phyloP scores from a whole-genome alignment of 2,329 filamentous ascomycete species.

The Niveomyces coronatus region DNA sequence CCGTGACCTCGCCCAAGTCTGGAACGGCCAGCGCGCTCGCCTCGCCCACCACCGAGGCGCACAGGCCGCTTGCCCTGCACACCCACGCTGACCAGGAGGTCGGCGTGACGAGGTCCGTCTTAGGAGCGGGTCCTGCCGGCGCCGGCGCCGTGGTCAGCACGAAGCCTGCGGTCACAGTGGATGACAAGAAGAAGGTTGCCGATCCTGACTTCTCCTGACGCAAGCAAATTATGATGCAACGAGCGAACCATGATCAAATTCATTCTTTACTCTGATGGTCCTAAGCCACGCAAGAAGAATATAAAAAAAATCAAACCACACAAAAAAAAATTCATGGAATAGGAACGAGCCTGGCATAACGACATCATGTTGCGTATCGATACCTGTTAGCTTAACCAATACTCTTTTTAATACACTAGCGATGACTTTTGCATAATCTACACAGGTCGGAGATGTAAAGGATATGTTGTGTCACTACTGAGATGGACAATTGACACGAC shows the following conservation, averaged over 20 bases:
- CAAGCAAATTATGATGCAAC: not conserved
- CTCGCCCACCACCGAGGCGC: not conserved
- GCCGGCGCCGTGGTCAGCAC: constrained; percentile 11
- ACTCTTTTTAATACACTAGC: constrained; percentile 4
- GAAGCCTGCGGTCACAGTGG: not conserved
- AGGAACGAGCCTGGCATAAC: not conserved
- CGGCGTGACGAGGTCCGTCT: constrained; percentile 6
- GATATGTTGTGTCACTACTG: not conserved
- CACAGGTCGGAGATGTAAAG: not conserved
- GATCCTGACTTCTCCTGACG: constrained; percentile 1
- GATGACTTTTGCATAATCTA: not conserved
- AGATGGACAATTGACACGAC: not conserved
- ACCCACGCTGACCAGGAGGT: constrained; percentile 3
- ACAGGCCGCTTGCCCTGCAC: not conserved
- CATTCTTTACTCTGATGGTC: too few relatives aligned
- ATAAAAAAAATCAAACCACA: not conserved
- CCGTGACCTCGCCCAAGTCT: not conserved
- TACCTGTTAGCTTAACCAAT: constrained; percentile 4
- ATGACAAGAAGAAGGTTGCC: constrained; percentile 7
- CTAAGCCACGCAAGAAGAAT: too few relatives aligned
- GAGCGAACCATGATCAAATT: too few relatives aligned
- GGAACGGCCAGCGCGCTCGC: constrained; percentile 3
- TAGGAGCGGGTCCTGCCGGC: constrained; percentile 12
- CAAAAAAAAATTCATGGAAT: not conserved
- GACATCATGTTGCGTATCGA: not conserved